A percentile compares a stretch with the other conserved stretches of the same genome.
phyloP scores from a whole-genome alignment of 176 grass and related monocot genomes.

The Puccinellia tenuiflora region DNA sequence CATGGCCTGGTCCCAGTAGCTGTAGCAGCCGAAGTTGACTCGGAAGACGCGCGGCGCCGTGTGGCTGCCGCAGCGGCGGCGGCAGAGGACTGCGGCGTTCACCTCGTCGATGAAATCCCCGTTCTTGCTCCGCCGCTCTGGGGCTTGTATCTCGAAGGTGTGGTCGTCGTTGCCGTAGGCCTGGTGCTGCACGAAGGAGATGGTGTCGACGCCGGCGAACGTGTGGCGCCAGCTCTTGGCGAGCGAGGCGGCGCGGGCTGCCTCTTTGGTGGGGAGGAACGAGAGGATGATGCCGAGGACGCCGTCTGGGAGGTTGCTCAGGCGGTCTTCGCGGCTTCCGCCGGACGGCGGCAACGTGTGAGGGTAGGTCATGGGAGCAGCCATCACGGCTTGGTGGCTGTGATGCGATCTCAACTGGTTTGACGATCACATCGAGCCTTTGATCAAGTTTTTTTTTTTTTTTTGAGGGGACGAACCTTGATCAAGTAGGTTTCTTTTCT shows the following conservation, averaged over 20 bases:
- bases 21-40: neutral
- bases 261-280: neutral
- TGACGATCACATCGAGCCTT: no score
- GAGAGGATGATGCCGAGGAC: neutral
- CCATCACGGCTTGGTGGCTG: neutral
- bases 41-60: neutral
- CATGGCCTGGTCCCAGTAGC: neutral
- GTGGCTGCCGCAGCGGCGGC: neutral
- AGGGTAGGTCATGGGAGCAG: neutral
- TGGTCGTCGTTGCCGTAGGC: neutral
- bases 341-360: neutral
- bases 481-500: no score
- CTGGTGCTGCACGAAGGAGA: neutral
- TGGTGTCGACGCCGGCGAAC: neutral
- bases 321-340: neutral
- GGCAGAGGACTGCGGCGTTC: neutral
- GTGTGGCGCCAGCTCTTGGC: neutral
- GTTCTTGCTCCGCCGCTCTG: neutral
- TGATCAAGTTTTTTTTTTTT: no score
- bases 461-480: no score
- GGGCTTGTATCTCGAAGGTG: accelerated
- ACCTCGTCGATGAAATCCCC: neutral
- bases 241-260: neutral
- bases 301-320: neutral
- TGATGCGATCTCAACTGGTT: no score